These are phyloP conservation scores for Atractiella rhizophila DNA, from an alignment of 768 basidiomycete genomes.

Conservation along the genomic window DNA sequence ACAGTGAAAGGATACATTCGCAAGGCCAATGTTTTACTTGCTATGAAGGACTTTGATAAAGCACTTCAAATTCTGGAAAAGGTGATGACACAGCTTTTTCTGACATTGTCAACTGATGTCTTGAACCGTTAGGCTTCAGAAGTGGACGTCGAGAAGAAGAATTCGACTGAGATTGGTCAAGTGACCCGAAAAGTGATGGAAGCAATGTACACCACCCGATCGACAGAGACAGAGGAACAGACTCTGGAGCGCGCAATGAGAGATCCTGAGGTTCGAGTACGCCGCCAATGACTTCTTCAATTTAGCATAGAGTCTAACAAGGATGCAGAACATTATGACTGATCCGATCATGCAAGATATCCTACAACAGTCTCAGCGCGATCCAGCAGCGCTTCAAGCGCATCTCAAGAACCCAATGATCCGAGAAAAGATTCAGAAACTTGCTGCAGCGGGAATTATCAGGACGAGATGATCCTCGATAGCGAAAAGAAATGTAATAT, in stretches of 20 bases:
- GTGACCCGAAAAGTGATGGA: slow-evolving; percentile 57
- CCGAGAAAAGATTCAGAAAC: slow-evolving; percentile 37
- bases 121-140: slow-evolving; percentile 30
- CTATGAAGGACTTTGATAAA: slow-evolving; percentile 76
- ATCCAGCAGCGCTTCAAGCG: slow-evolving; percentile 70
- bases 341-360: slow-evolving; percentile 89
- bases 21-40: slow-evolving; percentile 56
- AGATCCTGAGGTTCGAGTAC: slow-evolving; percentile 58
- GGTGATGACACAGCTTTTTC: slow-evolving; percentile 6
- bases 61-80: slow-evolving; percentile 60
- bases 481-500: no score
- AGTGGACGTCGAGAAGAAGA: slow-evolving; percentile 54
- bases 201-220: slow-evolving; percentile 51
- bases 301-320: slow-evolving; percentile 1
- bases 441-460: slow-evolving; percentile 81
- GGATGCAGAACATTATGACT: slow-evolving; percentile 44
- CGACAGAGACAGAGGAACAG: slow-evolving; percentile 72
- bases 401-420: slow-evolving; percentile 61
- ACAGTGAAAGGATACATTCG: slow-evolving; percentile 62
- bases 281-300: slow-evolving; percentile 1
- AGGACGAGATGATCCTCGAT: slow-evolving; percentile 37
- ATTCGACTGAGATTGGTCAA: slow-evolving; percentile 54
- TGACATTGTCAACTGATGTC: background rate
- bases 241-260: slow-evolving; percentile 82
- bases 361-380: slow-evolving; percentile 69